These are phyloP conservation scores for Sordaria brevicollis DNA, from an alignment of 495 filamentous ascomycete species.

Conservation along the genomic window DNA sequence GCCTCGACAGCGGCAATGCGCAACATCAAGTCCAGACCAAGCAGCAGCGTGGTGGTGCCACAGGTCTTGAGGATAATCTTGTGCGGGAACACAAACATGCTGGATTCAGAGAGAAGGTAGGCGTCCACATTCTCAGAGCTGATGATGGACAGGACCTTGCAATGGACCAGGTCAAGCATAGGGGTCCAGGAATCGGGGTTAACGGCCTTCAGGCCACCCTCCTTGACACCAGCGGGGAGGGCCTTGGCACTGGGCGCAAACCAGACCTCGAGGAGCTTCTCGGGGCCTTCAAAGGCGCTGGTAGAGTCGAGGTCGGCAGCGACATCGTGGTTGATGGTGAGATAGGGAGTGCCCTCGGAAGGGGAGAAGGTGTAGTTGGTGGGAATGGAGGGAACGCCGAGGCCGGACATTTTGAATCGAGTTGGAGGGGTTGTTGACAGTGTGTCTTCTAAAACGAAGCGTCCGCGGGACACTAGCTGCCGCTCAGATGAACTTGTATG, in stretches of 20 bases:
- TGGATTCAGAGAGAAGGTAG: conserved; percentile 95
- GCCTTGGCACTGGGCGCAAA: conserved; percentile 71
- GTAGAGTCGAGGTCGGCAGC: conserved; percentile 89
- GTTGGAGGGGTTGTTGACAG: conserved; percentile 9
- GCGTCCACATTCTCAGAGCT: conserved; percentile 95
- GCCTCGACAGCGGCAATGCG: conserved; percentile 81
- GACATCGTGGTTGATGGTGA: conserved; percentile 95
- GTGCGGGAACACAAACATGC: conserved; percentile 99
- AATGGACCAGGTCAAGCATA: conserved; percentile 96
- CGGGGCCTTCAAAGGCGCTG: conserved; percentile 97
- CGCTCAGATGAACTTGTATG: conserved; percentile 83
- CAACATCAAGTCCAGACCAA: conserved; percentile 78
- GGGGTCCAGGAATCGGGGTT: conserved; percentile 78
- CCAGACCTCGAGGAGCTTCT: conserved; percentile 99
- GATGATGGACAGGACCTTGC: conserved; percentile 92
- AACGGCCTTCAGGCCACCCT: conserved; percentile 79
- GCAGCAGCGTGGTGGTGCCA: conserved; percentile 89
- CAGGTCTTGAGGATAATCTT: conserved; percentile 99
- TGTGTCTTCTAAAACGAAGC: conserved; percentile 21
- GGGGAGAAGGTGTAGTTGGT: conserved; percentile 70
- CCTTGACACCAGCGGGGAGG: conserved; percentile 58
- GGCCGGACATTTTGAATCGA: conserved; percentile 66
- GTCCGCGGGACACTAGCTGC: conserved; percentile 56
- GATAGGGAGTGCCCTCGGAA: conserved; percentile 67
- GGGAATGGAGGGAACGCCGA: conserved; percentile 67